Evolutionary conservation across 371 early-diverging fungal genomes (phyloP).

Genomic region (Mucor circinelloides): DNA sequence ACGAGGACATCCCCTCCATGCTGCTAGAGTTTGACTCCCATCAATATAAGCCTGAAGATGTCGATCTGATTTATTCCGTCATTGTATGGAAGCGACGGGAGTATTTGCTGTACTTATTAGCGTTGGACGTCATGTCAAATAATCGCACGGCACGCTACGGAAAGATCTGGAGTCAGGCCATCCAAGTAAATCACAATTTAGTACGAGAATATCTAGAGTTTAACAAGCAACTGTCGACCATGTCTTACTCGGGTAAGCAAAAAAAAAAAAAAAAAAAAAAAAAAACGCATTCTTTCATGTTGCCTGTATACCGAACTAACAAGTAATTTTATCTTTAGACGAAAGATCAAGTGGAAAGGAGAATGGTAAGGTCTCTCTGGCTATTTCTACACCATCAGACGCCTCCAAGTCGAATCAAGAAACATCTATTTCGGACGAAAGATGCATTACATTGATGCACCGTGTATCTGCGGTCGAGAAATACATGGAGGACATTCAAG

Average conservation of each 20-base stretch:
- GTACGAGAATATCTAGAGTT: slow-evolving; percentile 22
- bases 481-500: slow-evolving; percentile 34
- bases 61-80: slow-evolving; percentile 24
- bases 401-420: neutral
- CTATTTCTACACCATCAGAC: neutral
- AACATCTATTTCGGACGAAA: slow-evolving; percentile 11
- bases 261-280: too few relatives aligned
- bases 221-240: slow-evolving; percentile 2
- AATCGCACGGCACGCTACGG: slow-evolving; percentile 39
- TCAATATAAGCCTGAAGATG: slow-evolving; percentile 5
- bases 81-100: slow-evolving; percentile 45
- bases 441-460: slow-evolving; percentile 30
- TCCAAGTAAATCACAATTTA: slow-evolving; percentile 25
- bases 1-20: slow-evolving; percentile 11
- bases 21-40: slow-evolving; percentile 5
- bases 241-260: neutral
- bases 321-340: too few relatives aligned
- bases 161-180: slow-evolving; percentile 34
- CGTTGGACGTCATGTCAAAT: slow-evolving; percentile 47
- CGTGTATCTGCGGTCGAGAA: slow-evolving; percentile 37
- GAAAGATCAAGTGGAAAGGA: neutral
- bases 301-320: too few relatives aligned
- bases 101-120: slow-evolving; percentile 42
- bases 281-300: neutral
- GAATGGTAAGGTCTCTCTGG: neutral